phyloP scores from a whole-genome alignment of 2,329 filamentous ascomycete species.

The Curvularia verruculosa region DNA sequence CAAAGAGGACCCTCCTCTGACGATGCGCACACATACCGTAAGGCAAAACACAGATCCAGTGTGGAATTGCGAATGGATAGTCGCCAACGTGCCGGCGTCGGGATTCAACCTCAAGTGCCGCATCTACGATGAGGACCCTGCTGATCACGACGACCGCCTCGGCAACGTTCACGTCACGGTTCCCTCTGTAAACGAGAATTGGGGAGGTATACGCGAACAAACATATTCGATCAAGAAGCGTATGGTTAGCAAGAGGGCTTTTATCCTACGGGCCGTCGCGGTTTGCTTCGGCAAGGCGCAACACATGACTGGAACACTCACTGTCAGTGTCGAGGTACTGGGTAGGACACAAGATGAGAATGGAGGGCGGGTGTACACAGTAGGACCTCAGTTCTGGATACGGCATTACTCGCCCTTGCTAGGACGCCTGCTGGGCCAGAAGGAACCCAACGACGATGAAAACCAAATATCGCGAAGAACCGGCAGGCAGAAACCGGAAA shows the following conservation, averaged over 20 bases:
- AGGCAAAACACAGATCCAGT: constrained; percentile 73
- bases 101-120: constrained; percentile 86
- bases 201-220: constrained; percentile 70
- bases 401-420: constrained; percentile 90
- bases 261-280: constrained; percentile 72
- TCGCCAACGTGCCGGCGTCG: constrained; percentile 80
- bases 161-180: constrained; percentile 81
- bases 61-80: constrained; percentile 87
- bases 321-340: constrained; percentile 77
- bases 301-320: constrained; percentile 72
- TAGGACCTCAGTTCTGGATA: constrained; percentile 77
- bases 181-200: constrained; percentile 64
- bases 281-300: constrained; percentile 65
- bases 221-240: constrained; percentile 79
- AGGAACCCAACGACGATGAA: constrained; percentile 57
- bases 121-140: constrained; percentile 87
- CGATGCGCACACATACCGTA: constrained; percentile 76
- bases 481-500: constrained; percentile 60
- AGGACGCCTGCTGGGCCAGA: constrained; percentile 74
- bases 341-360: constrained; percentile 71
- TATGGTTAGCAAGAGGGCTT: constrained; percentile 85
- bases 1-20: constrained; percentile 81
- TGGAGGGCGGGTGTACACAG: constrained; percentile 74
- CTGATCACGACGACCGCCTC: constrained; percentile 83
- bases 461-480: constrained; percentile 48